Percentiles rank a stretch among this genome's conserved stretches.
phyloP scores from a whole-genome alignment of 2,329 filamentous ascomycete genomes.

The Aspergillus pseudoglaucus region DNA sequence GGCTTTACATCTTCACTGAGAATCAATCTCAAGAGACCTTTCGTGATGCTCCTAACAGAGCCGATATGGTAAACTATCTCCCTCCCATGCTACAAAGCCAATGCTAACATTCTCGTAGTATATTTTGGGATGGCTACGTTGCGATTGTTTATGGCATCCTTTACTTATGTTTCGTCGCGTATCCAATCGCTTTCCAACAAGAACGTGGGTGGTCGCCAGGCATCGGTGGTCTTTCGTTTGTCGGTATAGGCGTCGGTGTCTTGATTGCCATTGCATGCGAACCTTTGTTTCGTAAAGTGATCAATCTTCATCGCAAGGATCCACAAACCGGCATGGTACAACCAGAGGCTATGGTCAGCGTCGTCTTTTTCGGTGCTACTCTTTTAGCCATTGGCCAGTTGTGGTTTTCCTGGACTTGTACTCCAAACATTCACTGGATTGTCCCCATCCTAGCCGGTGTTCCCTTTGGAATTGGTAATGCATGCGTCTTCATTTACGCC shows the following conservation, averaged over 20 bases:
- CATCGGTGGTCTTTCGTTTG: conserved; percentile 66
- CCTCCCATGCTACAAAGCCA: too few relatives aligned
- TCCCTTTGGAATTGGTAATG: conserved; percentile 71
- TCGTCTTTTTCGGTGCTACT: conserved; percentile 70
- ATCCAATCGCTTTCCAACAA: conserved; percentile 71
- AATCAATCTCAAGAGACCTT: too few relatives aligned
- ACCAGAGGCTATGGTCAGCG: conserved; percentile 70
- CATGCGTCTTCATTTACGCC: conserved; percentile 69
- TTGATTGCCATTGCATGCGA: conserved; percentile 46
- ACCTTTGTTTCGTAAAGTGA: conserved; percentile 65
- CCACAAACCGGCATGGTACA: conserved; percentile 62
- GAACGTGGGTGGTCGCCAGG: conserved; percentile 67
- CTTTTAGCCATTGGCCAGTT: conserved; percentile 69
- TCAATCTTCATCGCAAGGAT: conserved; percentile 67
- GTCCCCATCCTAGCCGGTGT: conserved; percentile 69
- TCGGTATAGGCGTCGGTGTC: conserved; percentile 56
- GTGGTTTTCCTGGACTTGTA: conserved; percentile 77
- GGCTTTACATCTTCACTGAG: too few relatives aligned
- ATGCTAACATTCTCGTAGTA: too few relatives aligned
- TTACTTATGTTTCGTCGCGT: conserved; percentile 81
- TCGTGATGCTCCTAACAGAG: conserved; percentile 69
- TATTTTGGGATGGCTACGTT: conserved; percentile 63
- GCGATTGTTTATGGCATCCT: conserved; percentile 74
- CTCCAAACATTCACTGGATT: conserved; percentile 71
- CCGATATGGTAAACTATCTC: conserved; percentile 61